Evolutionary conservation across 352 stramenopile species (phyloP).

Genomic region (Globisporangium ultimum): DNA sequence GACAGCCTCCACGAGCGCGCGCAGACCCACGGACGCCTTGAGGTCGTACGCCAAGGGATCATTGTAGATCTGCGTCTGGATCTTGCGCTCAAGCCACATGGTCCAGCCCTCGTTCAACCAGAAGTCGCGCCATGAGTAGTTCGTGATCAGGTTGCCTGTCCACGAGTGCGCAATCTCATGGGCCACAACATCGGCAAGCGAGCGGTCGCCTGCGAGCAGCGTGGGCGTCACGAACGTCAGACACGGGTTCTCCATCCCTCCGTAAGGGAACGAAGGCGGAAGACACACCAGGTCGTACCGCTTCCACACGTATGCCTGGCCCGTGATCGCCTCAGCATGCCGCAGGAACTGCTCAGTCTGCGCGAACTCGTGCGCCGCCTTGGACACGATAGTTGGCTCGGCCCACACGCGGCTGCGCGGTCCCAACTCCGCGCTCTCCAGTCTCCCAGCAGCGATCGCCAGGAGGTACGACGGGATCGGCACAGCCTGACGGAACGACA

Average conservation of each 20-base stretch:
- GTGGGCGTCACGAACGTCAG: slow-evolving; percentile 97
- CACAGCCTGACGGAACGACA: background rate
- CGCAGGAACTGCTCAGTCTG: slow-evolving; percentile 74
- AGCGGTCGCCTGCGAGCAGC: slow-evolving; percentile 91
- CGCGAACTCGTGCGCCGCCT: slow-evolving; percentile 91
- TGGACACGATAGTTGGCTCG: slow-evolving; percentile 90
- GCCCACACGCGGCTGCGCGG: slow-evolving; percentile 87
- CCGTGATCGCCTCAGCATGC: slow-evolving; percentile 87
- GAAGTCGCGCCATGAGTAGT: slow-evolving; percentile 93
- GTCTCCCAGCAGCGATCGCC: slow-evolving; percentile 88
- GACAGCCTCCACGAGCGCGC: background rate
- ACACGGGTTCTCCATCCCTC: slow-evolving; percentile 72
- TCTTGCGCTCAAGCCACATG: slow-evolving; percentile 95
- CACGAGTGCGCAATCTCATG: slow-evolving; percentile 96
- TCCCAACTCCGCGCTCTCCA: slow-evolving; percentile 88
- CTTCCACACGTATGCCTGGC: slow-evolving; percentile 91
- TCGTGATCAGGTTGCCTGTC: slow-evolving; percentile 97
- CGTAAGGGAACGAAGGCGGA: slow-evolving; percentile 90
- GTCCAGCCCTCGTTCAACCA: slow-evolving; percentile 98
- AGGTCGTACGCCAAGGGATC: slow-evolving; percentile 20
- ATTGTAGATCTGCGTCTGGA: slow-evolving; percentile 70
- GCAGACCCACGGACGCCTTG: background rate
- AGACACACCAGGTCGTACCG: slow-evolving; percentile 96
- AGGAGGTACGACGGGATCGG: slow-evolving; percentile 87
- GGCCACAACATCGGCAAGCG: slow-evolving; percentile 93